Conservation (phyloP, 495 filamentous ascomycete species). For the Hypoxylon fuscum region DNA sequence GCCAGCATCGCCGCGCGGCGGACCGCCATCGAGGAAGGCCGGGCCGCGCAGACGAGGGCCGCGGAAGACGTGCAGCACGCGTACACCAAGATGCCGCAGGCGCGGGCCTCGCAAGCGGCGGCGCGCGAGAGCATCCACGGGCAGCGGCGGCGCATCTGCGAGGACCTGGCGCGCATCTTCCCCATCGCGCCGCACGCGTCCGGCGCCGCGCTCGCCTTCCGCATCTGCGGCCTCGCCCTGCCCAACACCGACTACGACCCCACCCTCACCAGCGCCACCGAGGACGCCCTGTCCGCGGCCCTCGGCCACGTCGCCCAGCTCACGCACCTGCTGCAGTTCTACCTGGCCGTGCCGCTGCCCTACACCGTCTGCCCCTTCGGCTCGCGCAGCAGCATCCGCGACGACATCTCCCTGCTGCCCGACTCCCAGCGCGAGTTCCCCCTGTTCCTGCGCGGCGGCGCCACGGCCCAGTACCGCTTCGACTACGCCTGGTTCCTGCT, state of each 20-base stretch:
- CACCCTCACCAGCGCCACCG: slow-evolving; percentile 56
- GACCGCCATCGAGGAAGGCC: slow-evolving; percentile 71
- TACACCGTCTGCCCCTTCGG: slow-evolving; percentile 79
- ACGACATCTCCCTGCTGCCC: slow-evolving; percentile 76
- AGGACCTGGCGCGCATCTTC: slow-evolving; percentile 80
- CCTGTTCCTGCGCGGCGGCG: slow-evolving; percentile 74
- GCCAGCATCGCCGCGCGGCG: slow-evolving; percentile 71
- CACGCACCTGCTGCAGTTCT: slow-evolving; percentile 79
- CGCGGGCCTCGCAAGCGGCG: slow-evolving; percentile 60
- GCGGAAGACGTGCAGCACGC: slow-evolving; percentile 63
- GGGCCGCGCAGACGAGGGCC: slow-evolving; percentile 64
- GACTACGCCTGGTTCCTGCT: slow-evolving; percentile 95
- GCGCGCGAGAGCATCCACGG: slow-evolving; percentile 72
- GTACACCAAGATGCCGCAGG: slow-evolving; percentile 65
- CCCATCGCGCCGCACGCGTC: slow-evolving; percentile 73
- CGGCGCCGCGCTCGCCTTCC: slow-evolving; percentile 71
- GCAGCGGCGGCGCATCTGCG: slow-evolving; percentile 85
- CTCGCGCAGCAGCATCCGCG: slow-evolving; percentile 79
- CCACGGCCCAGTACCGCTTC: slow-evolving; percentile 80
- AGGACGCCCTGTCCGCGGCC: slow-evolving; percentile 78
- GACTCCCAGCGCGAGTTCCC: slow-evolving; percentile 76
- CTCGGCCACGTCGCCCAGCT: slow-evolving; percentile 84
- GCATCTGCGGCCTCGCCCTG: slow-evolving; percentile 75
- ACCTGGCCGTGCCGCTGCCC: slow-evolving; percentile 79
- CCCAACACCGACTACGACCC: slow-evolving; percentile 79